Conservation (phyloP, 2,329 filamentous ascomycete species). For the Ophiognomonia clavigignenti-juglandacearum region DNA sequence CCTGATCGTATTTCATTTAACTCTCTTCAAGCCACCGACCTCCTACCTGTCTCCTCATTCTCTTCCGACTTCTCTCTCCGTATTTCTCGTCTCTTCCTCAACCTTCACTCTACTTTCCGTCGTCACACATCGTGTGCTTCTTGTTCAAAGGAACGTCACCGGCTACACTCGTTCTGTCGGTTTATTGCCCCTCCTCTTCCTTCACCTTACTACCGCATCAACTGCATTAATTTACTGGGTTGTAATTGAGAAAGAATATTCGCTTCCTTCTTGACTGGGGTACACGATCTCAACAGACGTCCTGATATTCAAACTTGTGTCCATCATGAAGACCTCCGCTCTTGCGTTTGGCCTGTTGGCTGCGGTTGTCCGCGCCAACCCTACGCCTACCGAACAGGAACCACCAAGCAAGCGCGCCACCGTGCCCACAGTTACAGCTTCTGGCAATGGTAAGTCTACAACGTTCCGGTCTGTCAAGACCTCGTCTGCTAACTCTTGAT, state of each 20-base stretch:
- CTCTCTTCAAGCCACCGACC: neutral
- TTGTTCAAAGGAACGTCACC: neutral
- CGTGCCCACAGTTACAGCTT: slow-evolving; percentile 46
- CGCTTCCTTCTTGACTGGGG: neutral
- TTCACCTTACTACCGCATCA: no score
- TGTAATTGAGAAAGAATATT: slow-evolving; percentile 8
- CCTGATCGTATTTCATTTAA: neutral
- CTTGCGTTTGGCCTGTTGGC: slow-evolving; percentile 45
- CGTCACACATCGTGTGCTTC: no score
- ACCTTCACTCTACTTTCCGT: neutral
- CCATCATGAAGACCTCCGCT: slow-evolving; percentile 45
- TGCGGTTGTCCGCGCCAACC: slow-evolving; percentile 40
- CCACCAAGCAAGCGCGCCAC: slow-evolving; percentile 45
- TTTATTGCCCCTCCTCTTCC: neutral
- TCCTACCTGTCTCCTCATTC: neutral
- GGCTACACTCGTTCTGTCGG: slow-evolving; percentile 17
- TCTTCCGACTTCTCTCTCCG: no score
- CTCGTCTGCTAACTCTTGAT: neutral
- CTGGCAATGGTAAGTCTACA: slow-evolving; percentile 48
- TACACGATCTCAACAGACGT: neutral
- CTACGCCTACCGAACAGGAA: slow-evolving; percentile 44
- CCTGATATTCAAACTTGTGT: no score
- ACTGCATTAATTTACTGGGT: slow-evolving; percentile 1
- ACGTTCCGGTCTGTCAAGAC: neutral
- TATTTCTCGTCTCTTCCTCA: neutral